Conservation (phyloP, 768 basidiomycete species). For the Boletus sensibilis region DNA sequence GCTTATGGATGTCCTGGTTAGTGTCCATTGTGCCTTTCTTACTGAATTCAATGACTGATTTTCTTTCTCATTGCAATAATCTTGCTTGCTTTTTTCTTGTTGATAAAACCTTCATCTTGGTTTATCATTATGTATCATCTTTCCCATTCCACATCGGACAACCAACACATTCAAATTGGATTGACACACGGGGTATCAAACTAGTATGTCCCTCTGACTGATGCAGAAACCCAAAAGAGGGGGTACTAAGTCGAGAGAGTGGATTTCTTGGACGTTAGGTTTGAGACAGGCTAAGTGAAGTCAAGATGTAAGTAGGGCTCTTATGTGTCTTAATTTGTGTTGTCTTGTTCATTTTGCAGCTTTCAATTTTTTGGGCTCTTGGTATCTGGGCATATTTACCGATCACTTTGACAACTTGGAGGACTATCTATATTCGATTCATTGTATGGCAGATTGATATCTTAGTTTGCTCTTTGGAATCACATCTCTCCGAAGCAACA, state of each 20-base stretch:
- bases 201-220: constrained; percentile 73
- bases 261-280: neutral
- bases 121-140: neutral
- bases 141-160: neutral
- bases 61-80: neutral
- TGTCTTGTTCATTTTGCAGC: neutral
- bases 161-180: neutral
- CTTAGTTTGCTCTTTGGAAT: neutral
- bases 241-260: constrained; percentile 15
- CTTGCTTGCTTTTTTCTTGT: neutral
- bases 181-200: neutral
- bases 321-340: neutral
- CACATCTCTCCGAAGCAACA: neutral
- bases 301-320: neutral
- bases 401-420: neutral
- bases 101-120: neutral
- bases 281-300: neutral
- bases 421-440: neutral
- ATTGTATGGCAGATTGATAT: neutral
- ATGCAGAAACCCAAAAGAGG: constrained; percentile 45
- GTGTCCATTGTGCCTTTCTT: constrained; percentile 26
- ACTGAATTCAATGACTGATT: constrained; percentile 14
- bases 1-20: constrained; percentile 81
- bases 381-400: neutral
- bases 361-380: neutral